A percentile compares a stretch with the other conserved stretches of the same genome.
Evolutionary conservation across 2,329 filamentous ascomycete genomes (phyloP).

Genomic region (Diaporthe amygdali): DNA sequence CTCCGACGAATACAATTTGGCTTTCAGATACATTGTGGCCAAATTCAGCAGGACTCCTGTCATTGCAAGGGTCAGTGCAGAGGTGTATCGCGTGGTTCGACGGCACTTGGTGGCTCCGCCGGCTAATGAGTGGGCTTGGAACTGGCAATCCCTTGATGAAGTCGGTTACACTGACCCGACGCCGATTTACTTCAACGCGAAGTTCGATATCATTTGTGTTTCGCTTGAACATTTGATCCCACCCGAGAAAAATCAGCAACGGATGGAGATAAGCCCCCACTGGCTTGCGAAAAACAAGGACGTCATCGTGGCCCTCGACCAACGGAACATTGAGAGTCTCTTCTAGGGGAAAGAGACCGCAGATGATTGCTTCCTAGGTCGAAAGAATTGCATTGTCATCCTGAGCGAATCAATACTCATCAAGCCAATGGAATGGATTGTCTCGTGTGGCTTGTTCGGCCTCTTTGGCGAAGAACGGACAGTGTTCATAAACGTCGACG

Average conservation of each 20-base stretch:
- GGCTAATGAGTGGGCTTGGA: neutral
- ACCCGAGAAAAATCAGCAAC: neutral
- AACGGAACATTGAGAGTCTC: accelerated
- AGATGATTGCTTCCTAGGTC: neutral
- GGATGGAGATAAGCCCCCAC: neutral
- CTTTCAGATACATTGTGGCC: neutral
- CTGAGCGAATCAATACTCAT: neutral
- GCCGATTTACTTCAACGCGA: neutral
- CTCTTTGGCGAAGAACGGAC: neutral
- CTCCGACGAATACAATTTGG: neutral
- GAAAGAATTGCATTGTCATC: neutral
- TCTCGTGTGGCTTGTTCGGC: neutral
- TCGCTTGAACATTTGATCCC: neutral
- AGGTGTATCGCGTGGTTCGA: neutral
- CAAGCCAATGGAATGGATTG: neutral
- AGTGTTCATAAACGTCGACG: neutral
- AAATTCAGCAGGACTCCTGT: neutral
- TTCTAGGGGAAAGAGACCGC: no score
- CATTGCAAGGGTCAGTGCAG: neutral
- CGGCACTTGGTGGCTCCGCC: neutral
- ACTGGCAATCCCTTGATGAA: accelerated
- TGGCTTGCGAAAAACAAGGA: neutral
- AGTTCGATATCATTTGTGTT: neutral
- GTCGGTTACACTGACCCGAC: neutral
- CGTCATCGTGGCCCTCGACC: neutral